phyloP scores from a whole-genome alignment of 805 yeast species.

The Maudiozyma serrabonitensis region DNA sequence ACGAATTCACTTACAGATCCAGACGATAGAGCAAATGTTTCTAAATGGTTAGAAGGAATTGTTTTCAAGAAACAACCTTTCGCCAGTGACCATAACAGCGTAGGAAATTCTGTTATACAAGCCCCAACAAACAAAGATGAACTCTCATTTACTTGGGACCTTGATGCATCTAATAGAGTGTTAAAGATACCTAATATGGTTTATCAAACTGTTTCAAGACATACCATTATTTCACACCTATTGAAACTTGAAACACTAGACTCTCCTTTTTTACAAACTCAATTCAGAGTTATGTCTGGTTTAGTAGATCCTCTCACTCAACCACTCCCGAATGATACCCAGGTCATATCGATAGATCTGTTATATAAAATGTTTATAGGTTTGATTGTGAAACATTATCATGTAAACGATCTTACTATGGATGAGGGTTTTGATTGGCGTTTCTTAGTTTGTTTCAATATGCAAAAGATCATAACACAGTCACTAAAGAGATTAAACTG shows the following conservation, averaged over 20 bases:
- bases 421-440: slow-evolving; percentile 17
- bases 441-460: slow-evolving; percentile 21
- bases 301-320: slow-evolving; percentile 59
- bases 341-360: slow-evolving; percentile 46
- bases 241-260: slow-evolving; percentile 9
- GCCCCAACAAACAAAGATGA: not conserved
- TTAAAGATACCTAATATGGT: slow-evolving; percentile 16
- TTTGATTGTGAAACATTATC: slow-evolving; percentile 25
- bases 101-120: not conserved
- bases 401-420: not conserved
- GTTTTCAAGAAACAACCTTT: not conserved
- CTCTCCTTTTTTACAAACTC: slow-evolving; percentile 14
- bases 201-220: slow-evolving; percentile 17
- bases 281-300: slow-evolving; percentile 27
- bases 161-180: slow-evolving; percentile 14
- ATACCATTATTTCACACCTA: slow-evolving; percentile 15
- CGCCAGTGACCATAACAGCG: not conserved
- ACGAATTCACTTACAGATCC: not conserved
- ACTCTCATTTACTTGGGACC: slow-evolving; percentile 9
- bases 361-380: slow-evolving; percentile 44
- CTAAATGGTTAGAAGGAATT: not conserved
- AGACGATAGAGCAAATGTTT: not conserved
- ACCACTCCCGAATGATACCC: slow-evolving; percentile 49
- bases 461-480: slow-evolving; percentile 21
- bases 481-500: slow-evolving; percentile 19